Evolutionary conservation across 179 eudicot species (phyloP), one percentile per base, ranked within the genome.

Genomic region (Heliamphora pulchella): DNA sequence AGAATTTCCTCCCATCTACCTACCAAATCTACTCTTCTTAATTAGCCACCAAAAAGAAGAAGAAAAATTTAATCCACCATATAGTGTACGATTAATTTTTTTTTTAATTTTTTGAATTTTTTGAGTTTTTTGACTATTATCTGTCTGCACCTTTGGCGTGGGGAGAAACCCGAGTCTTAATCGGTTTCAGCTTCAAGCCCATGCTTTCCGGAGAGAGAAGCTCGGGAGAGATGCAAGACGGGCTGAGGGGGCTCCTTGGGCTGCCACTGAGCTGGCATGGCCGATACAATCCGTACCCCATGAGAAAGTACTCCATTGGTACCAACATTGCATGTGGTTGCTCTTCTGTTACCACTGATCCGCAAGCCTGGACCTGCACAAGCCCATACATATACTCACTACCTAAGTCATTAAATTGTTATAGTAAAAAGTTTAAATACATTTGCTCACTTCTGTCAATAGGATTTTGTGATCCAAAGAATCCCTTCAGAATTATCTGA

Each of bases 311-410:
- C 82, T 96, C 98, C 89, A 94, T 79, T 0, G 99, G 98, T 71
- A 94, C 87, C 76, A 96, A 73, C 96, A 96, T 96, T 62, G 98
- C 98, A 72, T 92, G 98, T 1, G 99, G 97, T 80, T 96, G 98
- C 87, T 96, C 99, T 77, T 96, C 96, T 46, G 98, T 94, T 64
- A 96, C 98, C 94, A 96, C 87, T 69, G 99, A 96, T 81, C 99
- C 98, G 77, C 99, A 96, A 57, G 88, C 85, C 81, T 91, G 98
- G 39, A 96, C 98, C 99, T 96, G 86, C 82, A 81, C n/a, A 70
- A 51, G 8, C 57, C 5, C 54, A 2, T 1, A 57, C 57, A 46
- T 48, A 31, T 65, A 31, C 64, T 17, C 18, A 9, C 48, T 41
- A 0, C 1, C 11, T 8, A 6, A 11, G 51, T 20, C 61, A 14